Conservation (phyloP, 2,329 filamentous ascomycete species). For the Meredithiella fracta region DNA sequence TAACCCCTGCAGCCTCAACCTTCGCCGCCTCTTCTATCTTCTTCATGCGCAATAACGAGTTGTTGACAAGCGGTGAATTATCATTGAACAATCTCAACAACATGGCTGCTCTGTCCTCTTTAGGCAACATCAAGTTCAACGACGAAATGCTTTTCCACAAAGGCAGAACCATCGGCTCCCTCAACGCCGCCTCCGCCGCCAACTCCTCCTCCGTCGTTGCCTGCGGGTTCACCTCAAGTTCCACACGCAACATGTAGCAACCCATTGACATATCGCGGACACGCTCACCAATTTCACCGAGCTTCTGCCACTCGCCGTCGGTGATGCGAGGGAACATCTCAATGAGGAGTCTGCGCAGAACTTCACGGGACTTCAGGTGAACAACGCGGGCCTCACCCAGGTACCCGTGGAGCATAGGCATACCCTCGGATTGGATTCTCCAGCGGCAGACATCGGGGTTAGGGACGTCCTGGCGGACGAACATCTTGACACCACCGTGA, state of each 20-base stretch:
- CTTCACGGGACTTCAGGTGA: constrained; percentile 58
- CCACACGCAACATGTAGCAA: constrained; percentile 76
- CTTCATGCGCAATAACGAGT: constrained; percentile 35
- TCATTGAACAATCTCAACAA: constrained; percentile 83
- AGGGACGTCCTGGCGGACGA: constrained; percentile 91
- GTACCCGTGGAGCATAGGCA: constrained; percentile 82
- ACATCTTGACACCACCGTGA: constrained; percentile 96
- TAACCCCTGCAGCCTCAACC: constrained; percentile 16
- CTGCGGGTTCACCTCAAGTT: constrained; percentile 47
- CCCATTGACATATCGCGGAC: constrained; percentile 71
- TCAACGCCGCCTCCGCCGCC: constrained; percentile 28
- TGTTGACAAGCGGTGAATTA: constrained; percentile 65
- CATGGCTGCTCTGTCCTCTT: constrained; percentile 90
- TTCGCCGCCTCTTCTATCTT: constrained; percentile 20
- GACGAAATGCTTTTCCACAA: constrained; percentile 87
- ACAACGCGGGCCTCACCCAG: constrained; percentile 65
- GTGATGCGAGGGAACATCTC: constrained; percentile 94
- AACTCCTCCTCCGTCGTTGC: constrained; percentile 9
- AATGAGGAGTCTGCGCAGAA: constrained; percentile 64
- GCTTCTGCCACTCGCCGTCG: constrained; percentile 53
- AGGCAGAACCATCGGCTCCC: constrained; percentile 73
- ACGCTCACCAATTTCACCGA: constrained; percentile 77
- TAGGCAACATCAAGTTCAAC: constrained; percentile 93
- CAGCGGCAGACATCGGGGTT: constrained; percentile 75
- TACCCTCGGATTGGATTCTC: constrained; percentile 89